Evolutionary conservation across 2,329 filamentous ascomycete species (phyloP), one percentile per base, ranked within the genome.

Genomic region (Knufia petricola): DNA sequence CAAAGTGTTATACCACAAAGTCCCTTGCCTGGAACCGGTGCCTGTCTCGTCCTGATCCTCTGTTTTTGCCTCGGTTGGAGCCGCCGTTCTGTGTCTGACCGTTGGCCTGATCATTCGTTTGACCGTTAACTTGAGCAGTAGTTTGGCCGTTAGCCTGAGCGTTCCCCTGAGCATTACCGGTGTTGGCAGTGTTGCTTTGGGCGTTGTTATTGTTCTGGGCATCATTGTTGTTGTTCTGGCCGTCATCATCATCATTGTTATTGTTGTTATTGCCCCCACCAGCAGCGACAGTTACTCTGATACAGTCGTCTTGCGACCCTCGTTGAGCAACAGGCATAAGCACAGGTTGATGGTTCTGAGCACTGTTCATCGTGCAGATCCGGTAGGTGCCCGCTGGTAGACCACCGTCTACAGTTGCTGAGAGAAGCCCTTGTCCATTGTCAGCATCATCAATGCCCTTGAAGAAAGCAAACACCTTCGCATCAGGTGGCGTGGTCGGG

Each of bases 221-320:
- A 24, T 12, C 69, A 46, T 61, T 59, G 31, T 77, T 64, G n/a
- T 63, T 56, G 4, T 72, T 74, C 4, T 69, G 58, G 8, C 68
- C 67, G 50, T 76, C 64, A 31, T 70, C 73, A 53, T 17, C 36
- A 32, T 23, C n/a, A n/a, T 49, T 38, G 20, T 77, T 65, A 24
- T 75, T 64, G 15, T 63, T 55, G 4, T 73, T 74, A 4, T 70
- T 60, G 8, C 69, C 67, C 51, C 76, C 64, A 31, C 70, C 74
- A 19, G 59, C 64, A 52, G 77, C 71, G 55, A 79, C 77, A 38
- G 71, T 76, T 59, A 82, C 78, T 59, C 77, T 77, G 44, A 73
- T 67, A 61, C 79, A 83, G 61, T 83, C 79, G 58, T 84, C 80
- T 61, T 82, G 79, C 39, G 76, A 70, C 64, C 80, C 80, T 63